phyloP scores from a whole-genome alignment of 2,329 filamentous ascomycete species.

The Fusarium chlamydosporum region DNA sequence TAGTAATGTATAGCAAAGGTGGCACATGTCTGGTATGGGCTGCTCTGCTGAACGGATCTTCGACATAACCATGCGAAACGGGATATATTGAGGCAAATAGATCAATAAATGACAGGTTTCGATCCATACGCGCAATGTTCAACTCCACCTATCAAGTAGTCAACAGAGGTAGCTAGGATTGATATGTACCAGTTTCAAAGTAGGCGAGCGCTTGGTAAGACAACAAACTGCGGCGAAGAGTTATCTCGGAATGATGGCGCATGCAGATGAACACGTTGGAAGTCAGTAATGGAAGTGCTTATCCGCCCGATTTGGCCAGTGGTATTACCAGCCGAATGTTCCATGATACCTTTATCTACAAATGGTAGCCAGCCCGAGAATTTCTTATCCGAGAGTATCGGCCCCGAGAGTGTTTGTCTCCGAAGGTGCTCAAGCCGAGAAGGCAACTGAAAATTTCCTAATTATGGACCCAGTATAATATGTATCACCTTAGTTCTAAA shows the following conservation, averaged over 20 bases:
- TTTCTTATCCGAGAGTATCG: not conserved
- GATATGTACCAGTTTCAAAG: no score
- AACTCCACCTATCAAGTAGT: no score
- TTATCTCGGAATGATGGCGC: not conserved
- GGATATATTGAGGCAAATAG: no score
- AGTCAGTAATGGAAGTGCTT: not conserved
- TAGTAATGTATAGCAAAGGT: not conserved
- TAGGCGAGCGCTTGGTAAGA: no score
- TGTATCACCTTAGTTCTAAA: slow-evolving; percentile 14
- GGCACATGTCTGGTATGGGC: not conserved
- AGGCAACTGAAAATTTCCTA: not conserved
- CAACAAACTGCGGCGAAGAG: no score
- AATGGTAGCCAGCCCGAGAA: slow-evolving; percentile 3
- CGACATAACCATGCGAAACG: no score
- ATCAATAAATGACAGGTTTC: no score
- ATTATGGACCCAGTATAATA: slow-evolving; percentile 10
- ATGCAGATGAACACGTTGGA: not conserved
- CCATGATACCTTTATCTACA: not conserved
- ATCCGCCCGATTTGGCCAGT: no score
- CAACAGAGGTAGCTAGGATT: no score
- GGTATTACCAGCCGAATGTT: not conserved
- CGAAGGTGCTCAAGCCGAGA: slow-evolving; percentile 3
- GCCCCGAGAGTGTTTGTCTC: not conserved
- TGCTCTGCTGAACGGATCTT: no score
- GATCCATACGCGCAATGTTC: no score